Evolutionary conservation across 106 monocot species (phyloP).

Genomic region (Dioscorea alata): DNA sequence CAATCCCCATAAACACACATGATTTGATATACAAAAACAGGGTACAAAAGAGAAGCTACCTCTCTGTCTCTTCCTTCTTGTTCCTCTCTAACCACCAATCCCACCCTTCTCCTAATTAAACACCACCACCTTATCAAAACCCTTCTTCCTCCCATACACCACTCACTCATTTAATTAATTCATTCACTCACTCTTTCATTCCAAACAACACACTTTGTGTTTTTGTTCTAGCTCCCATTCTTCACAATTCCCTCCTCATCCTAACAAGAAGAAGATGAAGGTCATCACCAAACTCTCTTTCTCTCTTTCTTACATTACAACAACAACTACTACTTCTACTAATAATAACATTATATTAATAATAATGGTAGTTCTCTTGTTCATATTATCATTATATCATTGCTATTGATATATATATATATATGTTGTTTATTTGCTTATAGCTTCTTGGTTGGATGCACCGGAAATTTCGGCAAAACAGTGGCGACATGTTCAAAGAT

Average conservation of each 20-base stretch:
- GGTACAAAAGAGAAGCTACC: background rate
- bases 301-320: no score
- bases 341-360: no score
- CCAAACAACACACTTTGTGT: no score
- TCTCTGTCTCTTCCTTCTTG: constrained; percentile 32
- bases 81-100: constrained; percentile 19
- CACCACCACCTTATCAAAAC: background rate
- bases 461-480: constrained; percentile 56
- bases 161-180: no score
- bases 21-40: no score
- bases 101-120: background rate
- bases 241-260: background rate
- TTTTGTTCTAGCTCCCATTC: background rate
- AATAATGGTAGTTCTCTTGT: no score
- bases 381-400: no score
- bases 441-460: constrained; percentile 88
- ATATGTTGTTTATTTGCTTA: background rate
- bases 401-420: no score
- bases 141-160: background rate
- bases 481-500: constrained; percentile 34
- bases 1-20: no score
- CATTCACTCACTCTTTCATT: background rate
- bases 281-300: background rate
- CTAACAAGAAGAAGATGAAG: background rate
- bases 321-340: no score